These are phyloP conservation scores for Sporothrix humicola DNA, from an alignment of 2,329 filamentous ascomycete genomes.

Conservation along the genomic window DNA sequence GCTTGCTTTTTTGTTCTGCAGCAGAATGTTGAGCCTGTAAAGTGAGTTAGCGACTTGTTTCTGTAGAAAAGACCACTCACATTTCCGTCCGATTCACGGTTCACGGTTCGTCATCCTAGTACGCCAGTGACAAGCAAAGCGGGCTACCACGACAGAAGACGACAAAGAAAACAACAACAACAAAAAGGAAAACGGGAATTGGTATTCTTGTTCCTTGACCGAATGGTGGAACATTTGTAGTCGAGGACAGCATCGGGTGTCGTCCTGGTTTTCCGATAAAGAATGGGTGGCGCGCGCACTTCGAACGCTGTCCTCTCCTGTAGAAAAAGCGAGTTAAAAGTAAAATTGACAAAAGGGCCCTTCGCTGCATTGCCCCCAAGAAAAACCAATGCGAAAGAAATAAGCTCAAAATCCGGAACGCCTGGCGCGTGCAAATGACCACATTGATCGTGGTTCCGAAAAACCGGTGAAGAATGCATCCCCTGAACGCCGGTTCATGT, in stretches of 20 bases:
- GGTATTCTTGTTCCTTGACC: constrained; percentile 8
- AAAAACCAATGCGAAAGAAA: background rate
- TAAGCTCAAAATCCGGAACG: constrained; percentile 9
- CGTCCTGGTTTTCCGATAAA: background rate
- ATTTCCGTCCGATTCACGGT: background rate
- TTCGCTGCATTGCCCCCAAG: background rate
- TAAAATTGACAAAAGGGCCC: constrained; percentile 3
- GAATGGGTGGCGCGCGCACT: background rate
- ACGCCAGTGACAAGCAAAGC: constrained; percentile 13
- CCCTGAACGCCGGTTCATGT: background rate
- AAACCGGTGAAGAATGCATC: constrained; percentile 8
- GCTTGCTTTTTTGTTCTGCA: background rate
- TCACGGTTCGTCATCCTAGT: constrained; percentile 26
- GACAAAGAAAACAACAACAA: background rate
- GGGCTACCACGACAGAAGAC: background rate
- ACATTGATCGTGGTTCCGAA: constrained; percentile 13
- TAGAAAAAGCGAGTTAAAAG: constrained; percentile 9
- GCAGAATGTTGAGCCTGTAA: background rate
- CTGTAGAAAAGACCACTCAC: background rate
- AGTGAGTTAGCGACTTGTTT: background rate
- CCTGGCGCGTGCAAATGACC: constrained; percentile 1
- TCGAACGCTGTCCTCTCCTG: constrained; percentile 17
- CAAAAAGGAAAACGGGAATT: constrained; percentile 10
- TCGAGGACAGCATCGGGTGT: constrained; percentile 18
- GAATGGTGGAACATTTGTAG: background rate